phyloP scores from a whole-genome alignment of 1,139 yeast species.

The Magnusiomyces tetraspermus region DNA sequence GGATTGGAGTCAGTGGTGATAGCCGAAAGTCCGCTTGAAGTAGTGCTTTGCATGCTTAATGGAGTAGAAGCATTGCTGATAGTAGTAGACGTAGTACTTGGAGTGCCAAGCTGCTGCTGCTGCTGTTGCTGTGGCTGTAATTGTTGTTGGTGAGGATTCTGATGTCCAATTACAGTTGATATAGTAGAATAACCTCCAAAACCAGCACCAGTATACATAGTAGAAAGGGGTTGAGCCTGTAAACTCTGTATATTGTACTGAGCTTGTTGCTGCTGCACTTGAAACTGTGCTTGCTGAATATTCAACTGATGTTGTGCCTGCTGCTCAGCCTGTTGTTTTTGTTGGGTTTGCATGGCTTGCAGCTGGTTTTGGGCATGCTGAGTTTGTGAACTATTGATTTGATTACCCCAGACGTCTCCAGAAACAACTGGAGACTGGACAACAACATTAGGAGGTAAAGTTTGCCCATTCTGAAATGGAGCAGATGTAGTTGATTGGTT shows the following conservation, averaged over 20 bases:
- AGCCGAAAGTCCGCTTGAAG: constrained; percentile 17
- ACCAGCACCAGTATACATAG: constrained; percentile 44
- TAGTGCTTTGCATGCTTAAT: constrained; percentile 18
- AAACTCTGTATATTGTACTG: constrained; percentile 7
- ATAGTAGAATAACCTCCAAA: constrained; percentile 42
- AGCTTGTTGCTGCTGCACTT: constrained; percentile 16
- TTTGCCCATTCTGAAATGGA: constrained; percentile 18
- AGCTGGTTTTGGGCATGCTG: constrained; percentile 17
- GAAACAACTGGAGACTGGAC: constrained; percentile 18
- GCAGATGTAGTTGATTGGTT: constrained; percentile 17
- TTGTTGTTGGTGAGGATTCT: constrained; percentile 20
- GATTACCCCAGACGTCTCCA: constrained; percentile 15
- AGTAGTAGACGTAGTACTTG: constrained; percentile 18
- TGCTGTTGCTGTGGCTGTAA: constrained; percentile 15
- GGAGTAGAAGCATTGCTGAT: constrained; percentile 20
- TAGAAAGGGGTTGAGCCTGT: constrained; percentile 16
- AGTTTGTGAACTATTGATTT: constrained; percentile 14
- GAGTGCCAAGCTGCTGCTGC: constrained; percentile 10
- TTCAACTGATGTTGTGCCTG: constrained; percentile 21
- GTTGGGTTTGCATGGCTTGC: constrained; percentile 20
- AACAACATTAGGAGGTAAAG: constrained; percentile 17
- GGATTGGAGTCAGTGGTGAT: constrained; percentile 28
- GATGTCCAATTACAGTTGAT: constrained; percentile 21
- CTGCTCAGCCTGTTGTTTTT: constrained; percentile 19
- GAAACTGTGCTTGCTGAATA: constrained; percentile 18